Conservation (phyloP, 768 basidiomycete species). For the Cystobasidium tubakii region DNA sequence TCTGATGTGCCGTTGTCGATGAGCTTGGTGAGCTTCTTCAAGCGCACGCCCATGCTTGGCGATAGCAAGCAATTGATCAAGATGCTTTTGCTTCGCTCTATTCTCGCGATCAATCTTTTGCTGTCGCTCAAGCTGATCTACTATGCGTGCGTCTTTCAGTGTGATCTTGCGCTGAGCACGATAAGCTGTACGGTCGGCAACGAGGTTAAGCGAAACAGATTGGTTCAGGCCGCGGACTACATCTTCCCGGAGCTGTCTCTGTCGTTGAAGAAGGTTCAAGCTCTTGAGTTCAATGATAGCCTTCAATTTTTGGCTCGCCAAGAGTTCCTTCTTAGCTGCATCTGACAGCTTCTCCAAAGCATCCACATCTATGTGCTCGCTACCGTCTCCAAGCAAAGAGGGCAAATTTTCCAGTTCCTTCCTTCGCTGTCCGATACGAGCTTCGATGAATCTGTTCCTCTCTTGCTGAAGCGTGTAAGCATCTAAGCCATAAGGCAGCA, state of each 20-base stretch:
- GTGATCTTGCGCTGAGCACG: conserved; percentile 76
- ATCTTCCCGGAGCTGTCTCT: conserved; percentile 72
- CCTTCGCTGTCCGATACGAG: conserved; percentile 79
- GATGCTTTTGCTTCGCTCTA: conserved; percentile 90
- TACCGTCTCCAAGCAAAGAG: conserved; percentile 56
- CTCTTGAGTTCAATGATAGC: conserved; percentile 90
- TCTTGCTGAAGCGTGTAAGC: conserved; percentile 85
- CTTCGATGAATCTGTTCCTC: conserved; percentile 82
- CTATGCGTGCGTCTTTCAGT: conserved; percentile 78
- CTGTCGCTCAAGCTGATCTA: conserved; percentile 80
- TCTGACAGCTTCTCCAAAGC: conserved; percentile 50
- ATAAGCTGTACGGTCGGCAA: conserved; percentile 86
- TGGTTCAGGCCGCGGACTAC: conserved; percentile 82
- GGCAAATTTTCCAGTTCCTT: conserved; percentile 70
- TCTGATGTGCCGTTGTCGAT: conserved; percentile 56
- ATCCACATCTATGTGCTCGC: conserved; percentile 37
- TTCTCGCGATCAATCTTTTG: conserved; percentile 88
- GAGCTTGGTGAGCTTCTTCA: conserved; percentile 57
- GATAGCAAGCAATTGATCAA: conserved; percentile 84
- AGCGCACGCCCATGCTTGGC: conserved; percentile 75
- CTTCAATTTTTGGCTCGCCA: conserved; percentile 67
- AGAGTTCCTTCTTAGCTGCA: conserved; percentile 54
- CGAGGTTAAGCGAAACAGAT: conserved; percentile 65
- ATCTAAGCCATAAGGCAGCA: conserved; percentile 87
- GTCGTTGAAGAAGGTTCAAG: conserved; percentile 80